These are phyloP conservation scores for Nannochloris sp. DNA, from an alignment of 139 green algal species.

Conservation along the genomic window DNA sequence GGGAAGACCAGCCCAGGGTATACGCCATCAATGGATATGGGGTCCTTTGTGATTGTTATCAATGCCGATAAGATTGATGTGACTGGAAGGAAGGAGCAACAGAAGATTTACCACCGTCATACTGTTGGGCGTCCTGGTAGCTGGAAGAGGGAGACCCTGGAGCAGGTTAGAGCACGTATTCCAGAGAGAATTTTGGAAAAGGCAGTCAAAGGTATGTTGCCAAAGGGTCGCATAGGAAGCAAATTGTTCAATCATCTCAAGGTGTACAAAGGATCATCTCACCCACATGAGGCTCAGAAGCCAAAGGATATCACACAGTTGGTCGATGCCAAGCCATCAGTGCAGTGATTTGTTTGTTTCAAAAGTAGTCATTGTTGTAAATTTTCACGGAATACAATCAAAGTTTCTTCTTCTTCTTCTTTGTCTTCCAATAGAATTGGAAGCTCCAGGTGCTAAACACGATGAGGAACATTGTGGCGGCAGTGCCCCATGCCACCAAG, in stretches of 20 bases:
- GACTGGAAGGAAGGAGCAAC: conserved; percentile 74
- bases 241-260: conserved; percentile 89
- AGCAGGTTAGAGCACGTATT: conserved; percentile 72
- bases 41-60: conserved; percentile 89
- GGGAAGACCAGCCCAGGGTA: conserved; percentile 85
- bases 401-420: background rate
- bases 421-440: conserved; percentile 18
- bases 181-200: conserved; percentile 97
- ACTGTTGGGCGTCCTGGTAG: conserved; percentile 71
- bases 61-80: conserved; percentile 92
- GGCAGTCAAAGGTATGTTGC: conserved; percentile 96
- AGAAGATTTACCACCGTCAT: conserved; percentile 90
- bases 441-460: conserved; percentile 35
- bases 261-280: conserved; percentile 77
- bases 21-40: conserved; percentile 94
- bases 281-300: conserved; percentile 91
- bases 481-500: conserved; percentile 32
- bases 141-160: conserved; percentile 67
- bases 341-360: conserved; percentile 1
- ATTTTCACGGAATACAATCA: background rate
- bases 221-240: conserved; percentile 80
- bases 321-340: conserved; percentile 48
- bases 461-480: background rate
- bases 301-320: conserved; percentile 77
- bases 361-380: background rate